These are phyloP conservation scores for Trichoderma lentiforme DNA, from an alignment of 2,329 filamentous ascomycete genomes.

Conservation along the genomic window DNA sequence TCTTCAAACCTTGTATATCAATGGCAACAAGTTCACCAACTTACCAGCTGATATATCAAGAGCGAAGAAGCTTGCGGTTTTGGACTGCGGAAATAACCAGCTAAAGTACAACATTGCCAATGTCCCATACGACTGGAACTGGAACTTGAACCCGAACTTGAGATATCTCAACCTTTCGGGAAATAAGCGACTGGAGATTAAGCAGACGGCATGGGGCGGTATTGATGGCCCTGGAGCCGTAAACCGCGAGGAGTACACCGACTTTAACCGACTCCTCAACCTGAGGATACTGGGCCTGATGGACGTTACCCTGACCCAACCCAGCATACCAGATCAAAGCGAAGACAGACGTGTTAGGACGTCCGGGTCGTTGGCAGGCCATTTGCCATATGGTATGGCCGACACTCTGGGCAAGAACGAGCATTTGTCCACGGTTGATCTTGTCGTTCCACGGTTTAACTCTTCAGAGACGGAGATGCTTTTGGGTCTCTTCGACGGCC, in stretches of 20 bases:
- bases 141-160: conserved; percentile 95
- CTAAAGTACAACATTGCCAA: conserved; percentile 99
- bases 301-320: conserved; percentile 94
- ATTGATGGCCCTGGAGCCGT: conserved; percentile 50
- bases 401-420: conserved; percentile 91
- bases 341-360: conserved; percentile 94
- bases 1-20: conserved; percentile 88
- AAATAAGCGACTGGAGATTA: conserved; percentile 94
- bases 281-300: conserved; percentile 88
- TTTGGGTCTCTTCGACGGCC: conserved; percentile 93
- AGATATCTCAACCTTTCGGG: conserved; percentile 95
- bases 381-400: conserved; percentile 94
- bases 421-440: conserved; percentile 90
- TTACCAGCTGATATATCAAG: conserved; percentile 93
- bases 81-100: conserved; percentile 92
- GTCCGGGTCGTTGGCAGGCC: conserved; percentile 89
- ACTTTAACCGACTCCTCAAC: conserved; percentile 82
- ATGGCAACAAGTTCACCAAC: conserved; percentile 96
- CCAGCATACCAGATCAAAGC: conserved; percentile 89
- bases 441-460: conserved; percentile 89
- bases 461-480: conserved; percentile 87
- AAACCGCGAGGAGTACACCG: conserved; percentile 69
- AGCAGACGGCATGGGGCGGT: conserved; percentile 47
- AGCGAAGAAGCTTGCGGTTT: conserved; percentile 82
- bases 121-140: conserved; percentile 99